phyloP scores from a whole-genome alignment of 306 rosid species.

The Quercus ilex region DNA sequence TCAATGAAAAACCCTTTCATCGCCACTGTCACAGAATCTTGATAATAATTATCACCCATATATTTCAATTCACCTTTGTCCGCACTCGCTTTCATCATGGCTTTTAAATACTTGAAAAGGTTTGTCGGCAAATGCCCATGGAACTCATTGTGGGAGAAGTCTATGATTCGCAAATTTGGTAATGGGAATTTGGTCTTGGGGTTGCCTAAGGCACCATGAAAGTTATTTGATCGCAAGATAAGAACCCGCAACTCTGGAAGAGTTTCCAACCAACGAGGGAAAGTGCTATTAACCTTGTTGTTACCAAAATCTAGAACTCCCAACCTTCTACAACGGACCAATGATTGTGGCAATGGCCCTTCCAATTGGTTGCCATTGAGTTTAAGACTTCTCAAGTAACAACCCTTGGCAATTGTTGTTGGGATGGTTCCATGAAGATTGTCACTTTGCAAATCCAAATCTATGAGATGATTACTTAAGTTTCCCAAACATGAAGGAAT shows the following conservation, averaged over 20 bases:
- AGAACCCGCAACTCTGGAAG: constrained; percentile 25
- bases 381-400: constrained; percentile 2
- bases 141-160: constrained; percentile 34
- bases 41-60: no score
- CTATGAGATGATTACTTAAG: not conserved
- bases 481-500: constrained; percentile 24
- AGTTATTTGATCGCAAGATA: constrained; percentile 26
- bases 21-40: no score
- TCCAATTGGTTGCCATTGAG: constrained; percentile 26
- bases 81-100: no score
- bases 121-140: not conserved
- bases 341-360: constrained; percentile 26
- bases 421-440: constrained; percentile 27
- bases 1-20: no score
- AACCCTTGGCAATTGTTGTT: not conserved
- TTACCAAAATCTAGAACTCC: constrained; percentile 37
- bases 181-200: constrained; percentile 2
- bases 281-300: constrained; percentile 24
- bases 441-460: constrained; percentile 27
- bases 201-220: constrained; percentile 27
- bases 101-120: no score
- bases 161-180: constrained; percentile 22
- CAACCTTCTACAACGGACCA: constrained; percentile 24
- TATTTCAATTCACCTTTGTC: no score
- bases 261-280: constrained; percentile 33